Base-by-base conservation (phyloP, 768 basidiomycete genomes). In the Tylopilus sp. region DNA sequence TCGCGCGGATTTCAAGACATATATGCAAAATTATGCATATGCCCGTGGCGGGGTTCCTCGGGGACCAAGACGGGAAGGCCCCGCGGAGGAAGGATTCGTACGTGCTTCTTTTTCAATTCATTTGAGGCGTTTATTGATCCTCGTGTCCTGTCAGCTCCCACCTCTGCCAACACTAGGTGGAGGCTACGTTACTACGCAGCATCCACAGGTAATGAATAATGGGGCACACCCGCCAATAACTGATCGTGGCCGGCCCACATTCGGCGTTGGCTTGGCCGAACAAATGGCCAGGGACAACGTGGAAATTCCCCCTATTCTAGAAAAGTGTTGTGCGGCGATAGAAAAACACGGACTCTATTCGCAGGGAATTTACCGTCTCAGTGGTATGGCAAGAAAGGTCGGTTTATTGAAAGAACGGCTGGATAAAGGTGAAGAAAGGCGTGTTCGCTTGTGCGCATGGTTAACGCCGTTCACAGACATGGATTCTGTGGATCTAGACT, bases 11-110 rank as follows among this genome's bases (percentile, higher is more conserved):
- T 98, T 99, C 75, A 96, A 89, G 73, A 84, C 80, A 9, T 99
- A 87, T 67, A 98, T 99, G 95, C 92, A 97, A 67, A 93, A 97
- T 67, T 99, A 96, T 66, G 87, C 90, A 1, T 92, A 95, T 64
- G 92, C 92, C 26, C 88, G 89, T 55, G 89, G 87, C 12, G 75
- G 78, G 45, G 71, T 67, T 34, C 73, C 75, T 14, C 77, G 84
- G 34, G 92, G 89, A n/a, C 92, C 90, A 26, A 78, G 89, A 55
- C 78, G 94, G 56, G 92, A 97, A 60, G 95, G 92, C 4, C 92
- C 93, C 4, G 76, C 81, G 48, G 92, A 98, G 48, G 93, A 97
- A 67, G 92, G 93, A 36, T 97, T 92, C 74, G 96, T 98, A 68
- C 69, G 93, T 80, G n/a, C 53, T 33, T 34, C 26, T 31, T 54